Conservation (phyloP, 2,329 filamentous ascomycete genomes). For the Ascochyta pisi region DNA sequence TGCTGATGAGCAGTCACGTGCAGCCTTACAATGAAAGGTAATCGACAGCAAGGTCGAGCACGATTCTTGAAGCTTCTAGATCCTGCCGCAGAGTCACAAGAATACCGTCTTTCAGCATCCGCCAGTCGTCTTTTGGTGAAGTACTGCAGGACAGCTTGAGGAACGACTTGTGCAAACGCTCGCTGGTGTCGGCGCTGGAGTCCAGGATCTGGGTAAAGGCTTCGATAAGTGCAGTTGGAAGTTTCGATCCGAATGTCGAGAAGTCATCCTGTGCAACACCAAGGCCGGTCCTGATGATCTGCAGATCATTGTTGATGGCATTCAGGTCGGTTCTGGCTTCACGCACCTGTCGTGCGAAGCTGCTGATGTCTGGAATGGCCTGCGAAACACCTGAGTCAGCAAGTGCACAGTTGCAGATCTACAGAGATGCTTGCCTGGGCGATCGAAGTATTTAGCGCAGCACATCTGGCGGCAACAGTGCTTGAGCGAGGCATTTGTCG, state of each 20-base stretch:
- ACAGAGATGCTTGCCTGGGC: conserved; percentile 34
- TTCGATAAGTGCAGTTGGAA: conserved; percentile 35
- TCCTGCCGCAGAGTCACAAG: conserved; percentile 31
- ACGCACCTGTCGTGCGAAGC: conserved; percentile 41
- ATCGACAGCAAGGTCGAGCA: conserved; percentile 41
- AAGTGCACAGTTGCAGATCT: conserved; percentile 11
- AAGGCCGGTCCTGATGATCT: conserved; percentile 42
- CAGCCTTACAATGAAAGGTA: conserved; percentile 36
- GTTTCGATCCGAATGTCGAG: conserved; percentile 21
- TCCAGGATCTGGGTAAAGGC: conserved; percentile 39
- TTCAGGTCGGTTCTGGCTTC: conserved; percentile 44
- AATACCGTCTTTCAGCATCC: conserved; percentile 23
- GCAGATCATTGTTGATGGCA: conserved; percentile 39
- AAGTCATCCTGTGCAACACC: conserved; percentile 45
- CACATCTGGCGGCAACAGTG: conserved; percentile 44
- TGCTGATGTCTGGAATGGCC: conserved; percentile 40
- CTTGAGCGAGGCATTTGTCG: conserved; percentile 36
- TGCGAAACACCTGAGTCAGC: conserved; percentile 24
- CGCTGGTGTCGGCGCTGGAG: conserved; percentile 36
- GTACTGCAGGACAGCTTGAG: conserved; percentile 35
- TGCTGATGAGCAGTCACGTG: neutral
- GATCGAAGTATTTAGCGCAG: conserved; percentile 40
- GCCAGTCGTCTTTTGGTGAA: conserved; percentile 34
- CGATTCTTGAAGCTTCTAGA: conserved; percentile 35
- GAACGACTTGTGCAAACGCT: conserved; percentile 39